These are phyloP conservation scores for Viridothelium virens DNA, from an alignment of 495 filamentous ascomycete species.

Conservation along the genomic window DNA sequence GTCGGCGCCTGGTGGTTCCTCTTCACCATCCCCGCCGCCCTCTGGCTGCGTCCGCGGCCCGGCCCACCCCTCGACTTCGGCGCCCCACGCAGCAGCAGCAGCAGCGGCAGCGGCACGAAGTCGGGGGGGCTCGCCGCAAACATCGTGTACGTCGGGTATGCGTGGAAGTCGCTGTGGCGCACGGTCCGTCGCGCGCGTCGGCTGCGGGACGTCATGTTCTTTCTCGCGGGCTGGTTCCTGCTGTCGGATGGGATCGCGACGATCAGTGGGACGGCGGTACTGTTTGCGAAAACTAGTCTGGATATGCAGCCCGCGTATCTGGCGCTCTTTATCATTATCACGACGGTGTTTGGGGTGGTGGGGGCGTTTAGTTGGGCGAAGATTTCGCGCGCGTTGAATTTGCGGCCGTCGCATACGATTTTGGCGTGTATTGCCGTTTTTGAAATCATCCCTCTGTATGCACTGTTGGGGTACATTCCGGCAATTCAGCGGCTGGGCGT, in stretches of 20 bases:
- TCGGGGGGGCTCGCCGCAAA: constrained; percentile 34
- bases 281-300: constrained; percentile 91
- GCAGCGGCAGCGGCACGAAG: constrained; percentile 14
- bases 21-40: constrained; percentile 80
- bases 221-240: constrained; percentile 88
- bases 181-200: constrained; percentile 70
- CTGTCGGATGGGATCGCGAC: constrained; percentile 92
- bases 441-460: constrained; percentile 87
- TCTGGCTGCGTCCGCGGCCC: constrained; percentile 86
- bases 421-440: constrained; percentile 83
- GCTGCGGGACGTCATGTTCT: constrained; percentile 78
- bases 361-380: constrained; percentile 87
- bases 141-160: constrained; percentile 59
- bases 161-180: constrained; percentile 77
- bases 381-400: constrained; percentile 55
- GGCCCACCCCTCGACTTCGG: constrained; percentile 61
- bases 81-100: background rate
- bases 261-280: constrained; percentile 84
- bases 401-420: constrained; percentile 77
- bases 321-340: constrained; percentile 90
- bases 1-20: constrained; percentile 92
- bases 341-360: constrained; percentile 69
- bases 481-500: constrained; percentile 66
- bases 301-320: constrained; percentile 80
- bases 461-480: constrained; percentile 80